These are phyloP conservation scores for Wallacemonas sp. DNA, from an alignment of 208 protist species.

Conservation along the genomic window DNA sequence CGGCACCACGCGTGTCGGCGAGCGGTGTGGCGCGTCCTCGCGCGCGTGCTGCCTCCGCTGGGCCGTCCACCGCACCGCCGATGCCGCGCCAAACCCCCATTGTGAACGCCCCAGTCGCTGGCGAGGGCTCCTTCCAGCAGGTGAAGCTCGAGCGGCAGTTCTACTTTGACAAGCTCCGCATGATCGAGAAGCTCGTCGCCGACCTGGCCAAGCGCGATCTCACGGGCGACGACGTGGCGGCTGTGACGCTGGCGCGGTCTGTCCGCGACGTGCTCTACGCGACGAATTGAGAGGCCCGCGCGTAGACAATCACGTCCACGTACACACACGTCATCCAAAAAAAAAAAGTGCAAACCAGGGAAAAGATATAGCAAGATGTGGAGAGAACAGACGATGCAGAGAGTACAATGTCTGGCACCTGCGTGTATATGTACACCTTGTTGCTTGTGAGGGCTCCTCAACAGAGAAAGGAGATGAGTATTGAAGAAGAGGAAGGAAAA, in stretches of 20 bases:
- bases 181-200: conserved; percentile 61
- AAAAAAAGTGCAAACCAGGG: conserved; percentile 1
- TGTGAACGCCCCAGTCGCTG: not conserved
- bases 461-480: no score
- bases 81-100: not conserved
- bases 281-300: conserved; percentile 19
- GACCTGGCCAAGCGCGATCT: conserved; percentile 24
- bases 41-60: no score
- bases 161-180: conserved; percentile 83
- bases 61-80: not conserved
- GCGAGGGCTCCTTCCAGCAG: conserved; percentile 17
- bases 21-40: no score
- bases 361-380: conserved; percentile 11
- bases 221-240: conserved; percentile 19
- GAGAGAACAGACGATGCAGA: no score
- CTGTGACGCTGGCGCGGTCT: conserved; percentile 35
- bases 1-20: no score
- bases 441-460: no score
- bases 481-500: conserved; percentile 7
- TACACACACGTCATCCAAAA: not conserved
- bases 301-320: no score
- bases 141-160: conserved; percentile 60
- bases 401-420: no score
- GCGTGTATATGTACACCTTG: no score
- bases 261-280: conserved; percentile 59